phyloP scores from a whole-genome alignment of 805 yeast genomes.

The Lachancea sp. region DNA sequence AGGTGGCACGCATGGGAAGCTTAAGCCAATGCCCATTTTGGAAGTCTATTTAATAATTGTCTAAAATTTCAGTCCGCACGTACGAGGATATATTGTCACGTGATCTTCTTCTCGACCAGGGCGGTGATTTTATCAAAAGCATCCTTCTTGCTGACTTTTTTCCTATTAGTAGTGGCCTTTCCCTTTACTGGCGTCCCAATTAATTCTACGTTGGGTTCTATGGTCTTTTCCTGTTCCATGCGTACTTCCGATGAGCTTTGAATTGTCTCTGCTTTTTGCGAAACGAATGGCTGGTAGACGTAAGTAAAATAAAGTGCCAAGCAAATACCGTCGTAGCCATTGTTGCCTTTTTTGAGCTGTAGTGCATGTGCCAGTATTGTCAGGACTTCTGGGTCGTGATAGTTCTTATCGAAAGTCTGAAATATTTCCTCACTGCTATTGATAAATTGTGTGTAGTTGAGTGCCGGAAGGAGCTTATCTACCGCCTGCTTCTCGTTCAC shows the following conservation, averaged over 20 bases:
- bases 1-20: too few species aligned
- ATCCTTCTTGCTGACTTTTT: conserved; percentile 32
- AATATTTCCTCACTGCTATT: conserved; percentile 19
- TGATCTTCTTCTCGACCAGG: conserved; percentile 24
- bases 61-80: too few species aligned
- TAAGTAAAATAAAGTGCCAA: conserved; percentile 27
- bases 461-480: conserved; percentile 23
- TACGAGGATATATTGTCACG: conserved; percentile 13
- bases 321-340: conserved; percentile 29
- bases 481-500: conserved; percentile 26
- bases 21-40: too few species aligned
- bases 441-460: conserved; percentile 24
- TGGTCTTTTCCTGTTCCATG: neutral
- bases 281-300: conserved; percentile 23
- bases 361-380: conserved; percentile 24
- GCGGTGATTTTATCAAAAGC: conserved; percentile 28
- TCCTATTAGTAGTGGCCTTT: conserved; percentile 17
- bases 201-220: neutral
- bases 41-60: too few species aligned
- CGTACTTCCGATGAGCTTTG: neutral
- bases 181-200: conserved; percentile 4
- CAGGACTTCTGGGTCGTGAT: conserved; percentile 17
- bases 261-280: neutral
- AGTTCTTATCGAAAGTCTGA: conserved; percentile 14
- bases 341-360: conserved; percentile 29